Percentiles rank a stretch among this genome's conserved stretches.
Conservation (phyloP, 2,329 filamentous ascomycete genomes). For the Aspergillus fischeri region DNA sequence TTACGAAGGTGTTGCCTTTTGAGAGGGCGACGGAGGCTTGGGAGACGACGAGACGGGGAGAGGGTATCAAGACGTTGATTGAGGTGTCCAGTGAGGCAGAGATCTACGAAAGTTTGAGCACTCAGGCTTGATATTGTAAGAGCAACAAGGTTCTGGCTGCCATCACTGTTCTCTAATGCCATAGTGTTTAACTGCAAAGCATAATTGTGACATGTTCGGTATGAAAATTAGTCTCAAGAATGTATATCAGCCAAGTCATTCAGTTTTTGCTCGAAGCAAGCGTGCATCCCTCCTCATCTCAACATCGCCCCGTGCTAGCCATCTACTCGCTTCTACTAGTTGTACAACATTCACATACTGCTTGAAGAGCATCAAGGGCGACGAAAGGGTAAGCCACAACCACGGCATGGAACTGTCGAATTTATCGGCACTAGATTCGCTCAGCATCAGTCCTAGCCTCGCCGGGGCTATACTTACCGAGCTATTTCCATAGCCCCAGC, state of each 20-base stretch:
- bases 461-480: conserved; percentile 38
- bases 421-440: conserved; percentile 63
- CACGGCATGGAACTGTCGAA: conserved; percentile 68
- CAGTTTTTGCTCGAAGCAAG: background rate
- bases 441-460: background rate
- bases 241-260: background rate
- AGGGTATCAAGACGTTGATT: conserved; percentile 13
- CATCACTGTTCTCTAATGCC: too few species aligned
- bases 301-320: conserved; percentile 80
- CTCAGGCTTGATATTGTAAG: too few species aligned
- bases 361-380: conserved; percentile 81
- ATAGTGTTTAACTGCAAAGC: too few species aligned
- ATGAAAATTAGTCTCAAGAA: too few species aligned
- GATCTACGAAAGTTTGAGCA: too few species aligned
- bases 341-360: conserved; percentile 88
- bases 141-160: too few species aligned
- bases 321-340: conserved; percentile 82
- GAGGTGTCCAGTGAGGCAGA: background rate
- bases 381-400: conserved; percentile 71
- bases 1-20: conserved; percentile 26
- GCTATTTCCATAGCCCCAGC: conserved; percentile 90
- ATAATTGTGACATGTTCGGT: too few species aligned
- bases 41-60: conserved; percentile 19
- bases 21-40: conserved; percentile 29
- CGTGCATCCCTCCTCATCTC: conserved; percentile 2